Conservation (phyloP, 306 rosid species). For the Herpetospermum pedunculosum region DNA sequence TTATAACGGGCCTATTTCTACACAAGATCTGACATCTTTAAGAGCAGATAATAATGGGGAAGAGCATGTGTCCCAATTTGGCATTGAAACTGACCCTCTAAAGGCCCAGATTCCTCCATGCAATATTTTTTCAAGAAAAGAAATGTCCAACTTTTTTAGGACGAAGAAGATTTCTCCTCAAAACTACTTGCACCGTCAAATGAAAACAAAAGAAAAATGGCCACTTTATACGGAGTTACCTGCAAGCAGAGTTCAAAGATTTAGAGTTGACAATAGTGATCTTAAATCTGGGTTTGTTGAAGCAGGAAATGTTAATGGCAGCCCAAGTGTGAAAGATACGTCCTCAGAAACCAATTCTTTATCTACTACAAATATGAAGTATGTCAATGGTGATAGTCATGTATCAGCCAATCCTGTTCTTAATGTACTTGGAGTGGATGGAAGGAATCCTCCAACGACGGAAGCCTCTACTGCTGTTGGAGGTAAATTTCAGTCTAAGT, state of each 20-base stretch:
- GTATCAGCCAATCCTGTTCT: conserved; percentile 29
- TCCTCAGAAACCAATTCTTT: conserved; percentile 23
- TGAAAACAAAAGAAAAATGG: conserved; percentile 22
- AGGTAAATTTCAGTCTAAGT: conserved; percentile 20
- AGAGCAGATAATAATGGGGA: conserved; percentile 28
- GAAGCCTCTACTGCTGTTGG: conserved; percentile 18
- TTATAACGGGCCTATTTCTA: conserved; percentile 19
- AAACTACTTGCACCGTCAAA: conserved; percentile 30
- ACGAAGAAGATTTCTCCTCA: conserved; percentile 43
- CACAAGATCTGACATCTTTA: conserved; percentile 22
- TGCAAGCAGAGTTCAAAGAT: conserved; percentile 15
- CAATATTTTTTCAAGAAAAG: conserved; percentile 59
- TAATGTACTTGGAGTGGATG: conserved; percentile 35
- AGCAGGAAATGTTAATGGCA: conserved; percentile 33
- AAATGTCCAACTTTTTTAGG: conserved; percentile 55
- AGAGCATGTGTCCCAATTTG: conserved; percentile 24
- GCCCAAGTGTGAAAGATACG: conserved; percentile 17
- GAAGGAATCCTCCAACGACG: conserved; percentile 12
- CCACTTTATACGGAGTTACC: conserved; percentile 28
- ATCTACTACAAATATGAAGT: conserved; percentile 25
- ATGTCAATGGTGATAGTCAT: conserved; percentile 22
- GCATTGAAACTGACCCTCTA: conserved; percentile 45
- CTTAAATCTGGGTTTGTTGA: conserved; percentile 21
- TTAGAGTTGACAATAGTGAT: conserved; percentile 15
- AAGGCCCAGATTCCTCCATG: conserved; percentile 74